These are phyloP conservation scores for Hericium alpestre DNA, from an alignment of 768 basidiomycete species.

Conservation along the genomic window DNA sequence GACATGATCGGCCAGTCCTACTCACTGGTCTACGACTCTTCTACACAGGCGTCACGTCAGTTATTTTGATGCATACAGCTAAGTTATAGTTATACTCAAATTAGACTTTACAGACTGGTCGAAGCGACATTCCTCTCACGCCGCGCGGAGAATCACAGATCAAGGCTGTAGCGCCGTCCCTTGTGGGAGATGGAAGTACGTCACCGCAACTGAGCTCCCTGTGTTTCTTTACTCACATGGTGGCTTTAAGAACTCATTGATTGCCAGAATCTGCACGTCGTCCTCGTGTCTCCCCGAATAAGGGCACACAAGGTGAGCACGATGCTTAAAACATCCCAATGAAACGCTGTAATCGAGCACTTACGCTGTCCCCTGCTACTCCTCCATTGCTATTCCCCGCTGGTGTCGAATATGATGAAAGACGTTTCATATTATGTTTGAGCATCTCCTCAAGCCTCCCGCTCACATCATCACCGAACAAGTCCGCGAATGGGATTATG, in stretches of 20 bases:
- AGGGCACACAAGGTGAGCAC: conserved; percentile 47
- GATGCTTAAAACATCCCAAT: background rate
- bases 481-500: conserved; percentile 83
- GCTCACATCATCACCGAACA: conserved; percentile 53
- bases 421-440: conserved; percentile 79
- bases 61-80: conserved; percentile 1
- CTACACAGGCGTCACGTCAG: conserved; percentile 50
- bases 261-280: conserved; percentile 62
- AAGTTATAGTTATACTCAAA: background rate
- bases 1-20: background rate
- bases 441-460: conserved; percentile 33
- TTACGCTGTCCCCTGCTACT: too few relatives aligned
- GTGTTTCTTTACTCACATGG: background rate
- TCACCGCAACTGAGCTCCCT: conserved; percentile 5
- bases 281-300: conserved; percentile 77
- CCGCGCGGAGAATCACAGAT: conserved; percentile 63
- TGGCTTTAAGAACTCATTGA: conserved; percentile 54
- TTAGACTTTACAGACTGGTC: conserved; percentile 55
- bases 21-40: conserved; percentile 7
- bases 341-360: too few relatives aligned
- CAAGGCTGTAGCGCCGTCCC: conserved; percentile 43
- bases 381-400: too few relatives aligned
- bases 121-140: conserved; percentile 82
- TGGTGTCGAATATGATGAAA: conserved; percentile 2
- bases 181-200: conserved; percentile 76